These are phyloP conservation scores for Solanum appendiculatum DNA, from an alignment of 257 asterid genomes.

Conservation along the genomic window DNA sequence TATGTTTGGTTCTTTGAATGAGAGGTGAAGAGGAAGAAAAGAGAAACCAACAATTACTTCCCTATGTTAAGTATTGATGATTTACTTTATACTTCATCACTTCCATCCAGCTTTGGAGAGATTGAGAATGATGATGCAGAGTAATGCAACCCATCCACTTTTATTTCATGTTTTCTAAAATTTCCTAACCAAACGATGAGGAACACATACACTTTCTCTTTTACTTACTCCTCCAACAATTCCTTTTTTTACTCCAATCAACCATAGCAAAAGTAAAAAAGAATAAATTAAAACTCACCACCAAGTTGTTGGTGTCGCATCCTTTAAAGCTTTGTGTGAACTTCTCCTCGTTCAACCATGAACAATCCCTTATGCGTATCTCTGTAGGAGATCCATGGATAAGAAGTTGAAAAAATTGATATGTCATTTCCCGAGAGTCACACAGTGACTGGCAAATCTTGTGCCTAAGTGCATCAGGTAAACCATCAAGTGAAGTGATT, in stretches of 20 bases:
- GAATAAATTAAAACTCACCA: constrained; percentile 22
- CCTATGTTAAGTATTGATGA: neutral
- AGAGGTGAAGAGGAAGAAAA: neutral
- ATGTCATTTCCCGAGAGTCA: constrained; percentile 54
- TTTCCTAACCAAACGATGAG: neutral
- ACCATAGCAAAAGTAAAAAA: neutral
- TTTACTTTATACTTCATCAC: neutral
- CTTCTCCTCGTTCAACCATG: constrained; percentile 78
- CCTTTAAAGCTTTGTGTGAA: constrained; percentile 47
- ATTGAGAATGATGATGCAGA: neutral
- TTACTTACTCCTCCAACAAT: neutral
- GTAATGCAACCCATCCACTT: neutral
- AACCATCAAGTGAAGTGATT: constrained; percentile 62
- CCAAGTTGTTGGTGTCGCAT: constrained; percentile 45
- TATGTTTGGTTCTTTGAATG: neutral
- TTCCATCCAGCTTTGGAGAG: neutral
- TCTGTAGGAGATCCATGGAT: constrained; percentile 65
- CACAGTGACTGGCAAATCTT: constrained; percentile 64
- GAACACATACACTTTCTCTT: neutral
- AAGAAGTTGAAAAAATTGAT: constrained; percentile 59
- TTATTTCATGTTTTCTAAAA: neutral
- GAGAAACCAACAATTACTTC: neutral
- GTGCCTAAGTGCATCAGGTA: constrained; percentile 76
- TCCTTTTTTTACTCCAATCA: neutral
- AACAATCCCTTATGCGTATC: constrained; percentile 73